These are phyloP conservation scores for Mycena epipterygia DNA, from an alignment of 768 basidiomycete genomes.

Conservation along the genomic window DNA sequence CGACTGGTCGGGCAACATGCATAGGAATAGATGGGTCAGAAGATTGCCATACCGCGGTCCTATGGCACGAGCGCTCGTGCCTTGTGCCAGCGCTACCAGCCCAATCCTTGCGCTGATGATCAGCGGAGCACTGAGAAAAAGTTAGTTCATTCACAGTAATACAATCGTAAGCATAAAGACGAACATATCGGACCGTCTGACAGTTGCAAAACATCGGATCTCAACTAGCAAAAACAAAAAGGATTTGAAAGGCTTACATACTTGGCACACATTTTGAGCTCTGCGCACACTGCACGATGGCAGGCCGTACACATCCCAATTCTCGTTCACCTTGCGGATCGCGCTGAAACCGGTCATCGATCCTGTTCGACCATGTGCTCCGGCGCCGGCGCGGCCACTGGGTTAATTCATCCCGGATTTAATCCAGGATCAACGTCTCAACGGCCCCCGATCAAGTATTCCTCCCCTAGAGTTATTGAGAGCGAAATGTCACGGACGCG, in stretches of 20 bases:
- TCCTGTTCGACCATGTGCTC: too few species aligned
- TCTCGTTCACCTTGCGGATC: constrained; percentile 18
- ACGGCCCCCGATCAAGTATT: too few species aligned
- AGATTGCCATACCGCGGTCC: too few species aligned
- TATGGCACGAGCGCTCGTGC: constrained; percentile 23
- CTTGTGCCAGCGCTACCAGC: background rate
- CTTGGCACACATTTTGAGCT: constrained; percentile 25
- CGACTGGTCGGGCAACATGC: too few species aligned
- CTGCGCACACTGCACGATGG: constrained; percentile 21
- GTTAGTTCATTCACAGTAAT: background rate
- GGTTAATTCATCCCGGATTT: too few species aligned
- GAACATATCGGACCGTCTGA: constrained; percentile 33
- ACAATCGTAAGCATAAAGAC: background rate
- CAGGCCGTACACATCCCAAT: constrained; percentile 32
- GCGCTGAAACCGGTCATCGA: too few species aligned
- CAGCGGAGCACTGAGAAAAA: constrained; percentile 12
- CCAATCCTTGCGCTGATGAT: constrained; percentile 26
- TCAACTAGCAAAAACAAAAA: background rate
- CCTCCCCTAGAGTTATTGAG: too few species aligned
- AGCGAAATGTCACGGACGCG: too few species aligned
- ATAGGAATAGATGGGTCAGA: too few species aligned
- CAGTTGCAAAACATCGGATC: background rate
- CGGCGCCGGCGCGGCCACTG: too few species aligned
- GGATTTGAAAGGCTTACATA: background rate
- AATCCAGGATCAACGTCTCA: too few species aligned